Evolutionary conservation across 2,329 filamentous ascomycete genomes (phyloP).

Genomic region (Aspergillus flavus): DNA sequence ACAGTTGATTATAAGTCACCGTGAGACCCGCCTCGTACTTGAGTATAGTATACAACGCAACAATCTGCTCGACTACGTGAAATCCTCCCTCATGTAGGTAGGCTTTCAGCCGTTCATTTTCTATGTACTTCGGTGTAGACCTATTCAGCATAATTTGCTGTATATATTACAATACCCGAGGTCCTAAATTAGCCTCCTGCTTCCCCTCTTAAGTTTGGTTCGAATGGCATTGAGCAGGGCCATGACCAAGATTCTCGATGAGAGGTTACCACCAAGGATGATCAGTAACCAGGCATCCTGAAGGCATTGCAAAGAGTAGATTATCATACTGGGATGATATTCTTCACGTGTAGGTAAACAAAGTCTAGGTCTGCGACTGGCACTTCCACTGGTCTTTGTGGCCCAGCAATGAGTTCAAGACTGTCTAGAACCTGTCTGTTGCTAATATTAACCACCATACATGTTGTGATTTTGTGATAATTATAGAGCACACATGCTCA

Average conservation of each 20-base stretch:
- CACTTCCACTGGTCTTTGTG: neutral
- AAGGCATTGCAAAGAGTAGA: neutral
- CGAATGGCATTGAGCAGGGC: neutral
- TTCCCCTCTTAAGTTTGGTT: neutral
- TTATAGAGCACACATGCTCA: neutral
- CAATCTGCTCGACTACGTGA: too few relatives aligned
- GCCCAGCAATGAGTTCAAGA: neutral
- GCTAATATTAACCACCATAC: neutral
- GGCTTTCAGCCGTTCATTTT: too few relatives aligned
- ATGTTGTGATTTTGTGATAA: neutral
- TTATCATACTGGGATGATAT: neutral
- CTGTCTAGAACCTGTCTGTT: neutral
- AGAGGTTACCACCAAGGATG: neutral
- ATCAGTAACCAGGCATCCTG: neutral
- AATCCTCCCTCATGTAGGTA: too few relatives aligned
- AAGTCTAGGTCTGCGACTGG: neutral
- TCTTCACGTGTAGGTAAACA: neutral
- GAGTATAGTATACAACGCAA: too few relatives aligned
- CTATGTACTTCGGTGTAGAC: neutral
- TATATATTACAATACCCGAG: neutral
- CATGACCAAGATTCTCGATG: neutral
- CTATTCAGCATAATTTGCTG: neutral
- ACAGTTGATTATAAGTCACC: too few relatives aligned
- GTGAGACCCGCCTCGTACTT: too few relatives aligned
- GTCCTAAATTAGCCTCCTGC: neutral